Evolutionary conservation across 2,329 filamentous ascomycete genomes (phyloP).

Genomic region (Talaromyces sp.): DNA sequence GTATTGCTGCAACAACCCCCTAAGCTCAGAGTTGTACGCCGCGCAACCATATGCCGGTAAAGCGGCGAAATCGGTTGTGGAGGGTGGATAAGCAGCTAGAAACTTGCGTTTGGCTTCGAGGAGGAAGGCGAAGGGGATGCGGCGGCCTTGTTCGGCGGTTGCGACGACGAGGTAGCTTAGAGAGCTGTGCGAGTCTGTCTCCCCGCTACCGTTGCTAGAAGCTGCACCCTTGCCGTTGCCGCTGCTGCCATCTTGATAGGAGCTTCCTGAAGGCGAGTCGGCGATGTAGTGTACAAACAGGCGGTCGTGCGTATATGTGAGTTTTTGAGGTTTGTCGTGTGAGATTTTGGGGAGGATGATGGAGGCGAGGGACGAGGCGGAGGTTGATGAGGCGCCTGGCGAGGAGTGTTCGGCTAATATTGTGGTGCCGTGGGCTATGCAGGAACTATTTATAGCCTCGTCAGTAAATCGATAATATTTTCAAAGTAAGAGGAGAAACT

Average conservation of each 20-base stretch:
- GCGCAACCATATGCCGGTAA: constrained; percentile 88
- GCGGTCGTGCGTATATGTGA: constrained; percentile 88
- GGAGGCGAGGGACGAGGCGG: constrained; percentile 84
- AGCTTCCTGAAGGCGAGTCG: constrained; percentile 65
- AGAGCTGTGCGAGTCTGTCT: constrained; percentile 62
- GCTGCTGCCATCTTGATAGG: constrained; percentile 4
- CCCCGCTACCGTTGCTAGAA: neutral
- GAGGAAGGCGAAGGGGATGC: constrained; percentile 89
- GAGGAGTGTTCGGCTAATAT: constrained; percentile 92
- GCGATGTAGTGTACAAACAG: constrained; percentile 96
- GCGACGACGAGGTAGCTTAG: constrained; percentile 91
- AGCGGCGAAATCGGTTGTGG: constrained; percentile 67
- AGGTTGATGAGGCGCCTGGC: constrained; percentile 76
- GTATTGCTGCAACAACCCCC: constrained; percentile 76
- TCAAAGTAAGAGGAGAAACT: neutral
- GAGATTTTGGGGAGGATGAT: constrained; percentile 93
- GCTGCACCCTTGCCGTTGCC: neutral
- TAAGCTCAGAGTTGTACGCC: constrained; percentile 78
- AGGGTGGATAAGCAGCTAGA: constrained; percentile 65
- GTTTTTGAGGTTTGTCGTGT: constrained; percentile 76
- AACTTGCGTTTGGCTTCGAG: constrained; percentile 89
- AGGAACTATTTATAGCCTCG: constrained; percentile 62
- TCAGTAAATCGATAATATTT: neutral
- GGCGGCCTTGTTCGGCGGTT: constrained; percentile 74
- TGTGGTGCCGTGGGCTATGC: constrained; percentile 89